Evolutionary conservation across 1,139 yeast species (phyloP), one percentile per base, ranked within the genome.

Genomic region (Lodderomyces orthopsilosis): DNA sequence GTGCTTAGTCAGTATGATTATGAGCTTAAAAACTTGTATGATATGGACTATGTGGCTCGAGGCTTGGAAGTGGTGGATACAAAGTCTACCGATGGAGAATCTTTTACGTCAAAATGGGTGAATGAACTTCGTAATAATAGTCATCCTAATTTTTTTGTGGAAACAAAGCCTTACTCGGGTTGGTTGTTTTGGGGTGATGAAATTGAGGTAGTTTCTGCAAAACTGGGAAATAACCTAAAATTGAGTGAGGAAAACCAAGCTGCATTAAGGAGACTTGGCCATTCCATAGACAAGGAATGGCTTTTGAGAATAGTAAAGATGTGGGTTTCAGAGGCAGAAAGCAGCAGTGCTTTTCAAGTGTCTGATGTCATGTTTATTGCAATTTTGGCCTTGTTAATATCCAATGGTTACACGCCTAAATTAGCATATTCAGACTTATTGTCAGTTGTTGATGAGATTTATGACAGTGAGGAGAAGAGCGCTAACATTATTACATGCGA

Each of bases 151-250:
- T 85, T 68, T 54, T 85, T 65, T 51, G 66, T 84, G 49, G 93
- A 85, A 55, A 71, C 73, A 26, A 77, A 74, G 43, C 67, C 76
- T 2, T 72, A 68, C 56, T 64, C 68, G 10, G 96, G 97, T 0
- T 87, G 94, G 84, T 63, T 87, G 14, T 83, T 85, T 41, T 89
- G 97, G 96, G 88, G 84, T 14, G 65, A 77, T 9, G 50, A 64
- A 0, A 59, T 87, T 63, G 58, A 63, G 26, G 94, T 77, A 1
- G 68, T 78, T 10, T 62, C 65, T 15, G 58, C 61, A 2, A 56
- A 58, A 6, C 61, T 65, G 1, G 27, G 44, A 9, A 48, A 50
- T 24, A 41, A 51, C 2, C 51, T 76, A 24, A 55, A 63, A 9
- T 65, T 79, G 32, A 61, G 58, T 4, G 67, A 63, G 1, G 45